A percentile compares a stretch with the other conserved stretches of the same genome.
These are phyloP conservation scores for Penicillium coprophilum DNA, from an alignment of 495 filamentous ascomycete species.

Conservation along the genomic window DNA sequence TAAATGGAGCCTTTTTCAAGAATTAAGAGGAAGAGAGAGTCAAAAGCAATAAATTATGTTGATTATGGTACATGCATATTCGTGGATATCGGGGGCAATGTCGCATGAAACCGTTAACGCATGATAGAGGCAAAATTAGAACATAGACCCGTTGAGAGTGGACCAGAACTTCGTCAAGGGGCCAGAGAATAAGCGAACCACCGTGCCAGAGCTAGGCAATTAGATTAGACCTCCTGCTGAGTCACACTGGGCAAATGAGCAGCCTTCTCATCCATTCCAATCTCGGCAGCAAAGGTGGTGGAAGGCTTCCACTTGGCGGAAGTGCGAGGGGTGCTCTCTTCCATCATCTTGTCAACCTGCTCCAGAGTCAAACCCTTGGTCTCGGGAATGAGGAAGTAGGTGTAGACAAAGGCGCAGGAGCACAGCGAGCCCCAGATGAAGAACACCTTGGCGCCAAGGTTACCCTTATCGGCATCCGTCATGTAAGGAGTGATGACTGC, in stretches of 20 bases:
- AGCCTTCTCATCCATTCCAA: slow-evolving; percentile 54
- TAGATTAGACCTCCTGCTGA: slow-evolving; percentile 37
- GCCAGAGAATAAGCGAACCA: background rate
- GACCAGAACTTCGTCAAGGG: slow-evolving; percentile 9
- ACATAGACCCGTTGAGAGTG: background rate
- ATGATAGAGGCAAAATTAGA: slow-evolving; percentile 4
- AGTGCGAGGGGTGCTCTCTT: slow-evolving; percentile 74
- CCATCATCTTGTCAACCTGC: slow-evolving; percentile 88
- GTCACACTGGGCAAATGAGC: slow-evolving; percentile 32
- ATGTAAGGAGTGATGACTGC: slow-evolving; percentile 80
- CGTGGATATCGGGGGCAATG: slow-evolving; percentile 7
- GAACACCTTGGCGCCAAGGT: slow-evolving; percentile 78
- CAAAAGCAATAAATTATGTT: slow-evolving; percentile 6
- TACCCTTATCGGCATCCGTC: slow-evolving; percentile 61
- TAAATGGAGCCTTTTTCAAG: background rate
- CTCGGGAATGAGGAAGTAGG: slow-evolving; percentile 80
- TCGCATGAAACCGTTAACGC: slow-evolving; percentile 20
- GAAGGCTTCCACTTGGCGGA: slow-evolving; percentile 75
- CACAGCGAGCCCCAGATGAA: slow-evolving; percentile 81
- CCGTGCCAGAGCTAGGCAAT: background rate
- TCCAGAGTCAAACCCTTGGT: slow-evolving; percentile 87
- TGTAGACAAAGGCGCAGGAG: slow-evolving; percentile 62
- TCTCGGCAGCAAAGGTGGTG: slow-evolving; percentile 67
- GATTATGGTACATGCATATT: slow-evolving; percentile 20
- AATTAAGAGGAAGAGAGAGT: background rate